These are phyloP conservation scores for Huiozyma sinensis DNA, from an alignment of 805 yeast species.

Conservation along the genomic window DNA sequence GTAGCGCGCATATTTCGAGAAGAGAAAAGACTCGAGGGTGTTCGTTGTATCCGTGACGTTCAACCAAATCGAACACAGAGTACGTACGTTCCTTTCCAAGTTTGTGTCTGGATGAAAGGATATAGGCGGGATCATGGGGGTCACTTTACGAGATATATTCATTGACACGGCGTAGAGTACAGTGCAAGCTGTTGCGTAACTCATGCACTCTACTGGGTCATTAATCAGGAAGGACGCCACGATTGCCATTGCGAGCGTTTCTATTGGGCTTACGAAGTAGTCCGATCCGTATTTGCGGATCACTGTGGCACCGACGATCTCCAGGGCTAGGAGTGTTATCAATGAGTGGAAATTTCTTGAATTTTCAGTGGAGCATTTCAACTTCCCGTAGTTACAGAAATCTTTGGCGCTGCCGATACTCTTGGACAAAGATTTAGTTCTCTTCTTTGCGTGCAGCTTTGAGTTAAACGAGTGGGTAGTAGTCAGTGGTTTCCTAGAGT, in stretches of 20 bases:
- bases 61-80: too few species aligned
- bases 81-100: too few species aligned
- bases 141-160: slow-evolving; percentile 8
- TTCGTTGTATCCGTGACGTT: too few species aligned
- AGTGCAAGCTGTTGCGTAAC: slow-evolving; percentile 23
- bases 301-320: slow-evolving; percentile 12
- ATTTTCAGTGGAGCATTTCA: neutral
- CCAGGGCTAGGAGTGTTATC: neutral
- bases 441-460: neutral
- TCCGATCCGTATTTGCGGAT: slow-evolving; percentile 13
- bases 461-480: neutral
- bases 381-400: too few species aligned
- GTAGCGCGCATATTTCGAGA: neutral
- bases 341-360: neutral
- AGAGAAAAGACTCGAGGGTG: neutral
- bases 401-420: neutral
- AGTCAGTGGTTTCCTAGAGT: slow-evolving; percentile 1
- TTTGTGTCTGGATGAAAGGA: too few species aligned
- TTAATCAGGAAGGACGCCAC: slow-evolving; percentile 27
- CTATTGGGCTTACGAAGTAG: slow-evolving; percentile 17
- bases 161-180: slow-evolving; percentile 18
- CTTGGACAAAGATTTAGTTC: neutral
- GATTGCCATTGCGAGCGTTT: slow-evolving; percentile 21
- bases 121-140: too few species aligned
- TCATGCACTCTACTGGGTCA: slow-evolving; percentile 21